Conservation (phyloP, 129 eudicot genomes). For the Flaveria linearis region DNA sequence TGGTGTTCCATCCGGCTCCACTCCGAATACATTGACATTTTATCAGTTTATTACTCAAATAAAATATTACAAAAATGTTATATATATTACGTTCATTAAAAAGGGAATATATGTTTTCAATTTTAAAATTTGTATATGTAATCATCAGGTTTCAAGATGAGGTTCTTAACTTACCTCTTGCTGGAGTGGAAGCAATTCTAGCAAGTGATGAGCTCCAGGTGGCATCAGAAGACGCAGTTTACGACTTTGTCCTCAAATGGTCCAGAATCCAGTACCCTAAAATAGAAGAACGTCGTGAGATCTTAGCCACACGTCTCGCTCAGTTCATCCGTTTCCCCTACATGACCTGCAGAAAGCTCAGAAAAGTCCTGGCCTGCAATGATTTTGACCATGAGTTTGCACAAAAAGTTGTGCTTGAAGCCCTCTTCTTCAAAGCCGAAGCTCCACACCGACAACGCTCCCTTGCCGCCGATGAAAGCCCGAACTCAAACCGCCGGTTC, state of each 20-base stretch:
- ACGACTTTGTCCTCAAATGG: slow-evolving; percentile 77
- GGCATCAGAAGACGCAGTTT: slow-evolving; percentile 86
- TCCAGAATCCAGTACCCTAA: slow-evolving; percentile 57
- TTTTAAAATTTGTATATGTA: background rate
- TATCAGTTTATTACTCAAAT: background rate
- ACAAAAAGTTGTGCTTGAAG: slow-evolving; percentile 67
- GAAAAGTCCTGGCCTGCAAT: slow-evolving; percentile 67
- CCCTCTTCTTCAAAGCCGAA: slow-evolving; percentile 81
- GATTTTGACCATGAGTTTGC: slow-evolving; percentile 78
- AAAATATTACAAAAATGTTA: background rate
- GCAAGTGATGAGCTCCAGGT: slow-evolving; percentile 80
- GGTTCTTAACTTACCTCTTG: slow-evolving; percentile 66
- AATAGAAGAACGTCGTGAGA: slow-evolving; percentile 72
- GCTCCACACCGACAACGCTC: slow-evolving; percentile 74
- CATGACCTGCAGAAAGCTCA: slow-evolving; percentile 79
- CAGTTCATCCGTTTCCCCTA: slow-evolving; percentile 77
- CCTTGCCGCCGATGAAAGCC: slow-evolving; percentile 54
- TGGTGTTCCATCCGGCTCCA: too few species aligned
- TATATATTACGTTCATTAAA: background rate
- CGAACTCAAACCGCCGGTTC: slow-evolving; percentile 48
- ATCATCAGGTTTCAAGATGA: slow-evolving; percentile 67
- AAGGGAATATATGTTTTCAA: background rate
- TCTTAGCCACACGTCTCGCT: slow-evolving; percentile 61
- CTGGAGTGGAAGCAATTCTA: slow-evolving; percentile 73
- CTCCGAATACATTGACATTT: too few species aligned